Base-by-base conservation (phyloP, 1,284 basidiomycete genomes). In the Papiliotrema flavescens region DNA sequence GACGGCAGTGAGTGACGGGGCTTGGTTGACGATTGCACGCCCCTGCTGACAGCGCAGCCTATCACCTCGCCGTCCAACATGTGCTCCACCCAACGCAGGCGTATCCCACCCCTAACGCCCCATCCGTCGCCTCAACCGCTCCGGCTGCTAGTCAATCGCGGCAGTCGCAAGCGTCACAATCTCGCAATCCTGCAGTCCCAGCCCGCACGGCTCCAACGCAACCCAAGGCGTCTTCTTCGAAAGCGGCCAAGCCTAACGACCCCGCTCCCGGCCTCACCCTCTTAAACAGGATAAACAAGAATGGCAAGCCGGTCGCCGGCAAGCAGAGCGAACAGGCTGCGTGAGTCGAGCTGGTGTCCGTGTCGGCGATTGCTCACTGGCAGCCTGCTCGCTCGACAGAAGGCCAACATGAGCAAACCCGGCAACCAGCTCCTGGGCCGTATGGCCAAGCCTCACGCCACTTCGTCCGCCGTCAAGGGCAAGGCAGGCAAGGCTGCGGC, bases 301-400 rank as follows among this genome's bases (percentile, higher is more conserved):
- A 56, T 9, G 69, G 63, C 23, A 59, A 63, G 46, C 56, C 37
- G 26, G 24, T 35, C 14, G 19, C 49, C 32, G n/a, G n/a, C n/a
- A n/a, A n/a, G n/a, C n/a, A n/a, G n/a, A n/a, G n/a, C n/a, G n/a
- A n/a, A n/a, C 71, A 70, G 54, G 47, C 59, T 41, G 59, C 66
- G 70, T 73, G 37, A 61, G 69, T 66, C n/a, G 15, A 28, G 15
- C 20, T 23, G 11, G 13, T 11, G 41, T 49, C 43, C 24, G 6
- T 22, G 6, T 50, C 40, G 13, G 20, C 41, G 20, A 20, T 22
- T 17, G 5, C 24, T 13, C 28, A 22, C 20, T 28, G 17, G 8
- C 55, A 74, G 70, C 1, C 60, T 74, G 7, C 43, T 70, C 20
- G 68, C 69, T 15, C 65, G 66, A 41, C 71, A 73, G 54, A 67